A percentile compares a stretch with the other conserved stretches of the same genome.
phyloP scores from a whole-genome alignment of 306 rosid genomes.

The Fragaria nilgerrensis region DNA sequence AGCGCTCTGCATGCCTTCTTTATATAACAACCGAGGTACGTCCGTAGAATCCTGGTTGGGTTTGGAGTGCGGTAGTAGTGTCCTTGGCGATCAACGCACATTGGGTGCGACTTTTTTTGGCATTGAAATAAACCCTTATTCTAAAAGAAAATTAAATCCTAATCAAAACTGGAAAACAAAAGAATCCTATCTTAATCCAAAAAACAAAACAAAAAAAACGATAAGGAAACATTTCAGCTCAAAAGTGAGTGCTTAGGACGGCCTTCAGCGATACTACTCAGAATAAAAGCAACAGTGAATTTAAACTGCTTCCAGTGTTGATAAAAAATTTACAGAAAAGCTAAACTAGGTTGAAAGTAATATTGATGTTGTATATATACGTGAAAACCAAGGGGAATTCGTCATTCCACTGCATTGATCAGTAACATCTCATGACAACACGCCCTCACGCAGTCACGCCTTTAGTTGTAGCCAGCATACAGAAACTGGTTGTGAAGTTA shows the following conservation, averaged over 20 bases:
- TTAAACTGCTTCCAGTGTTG: background rate
- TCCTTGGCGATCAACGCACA: too few relatives aligned
- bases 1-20: too few relatives aligned
- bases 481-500: background rate
- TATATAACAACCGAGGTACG: too few relatives aligned
- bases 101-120: too few relatives aligned
- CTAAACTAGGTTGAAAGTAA: background rate
- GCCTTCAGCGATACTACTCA: background rate
- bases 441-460: too few relatives aligned
- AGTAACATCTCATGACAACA: too few relatives aligned
- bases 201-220: background rate
- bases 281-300: background rate
- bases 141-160: too few relatives aligned
- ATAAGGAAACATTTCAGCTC: background rate
- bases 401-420: too few relatives aligned
- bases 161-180: too few relatives aligned
- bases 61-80: too few relatives aligned
- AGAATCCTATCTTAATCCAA: background rate
- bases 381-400: background rate
- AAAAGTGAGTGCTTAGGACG: background rate
- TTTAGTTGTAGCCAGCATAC: background rate
- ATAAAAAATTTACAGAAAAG: background rate
- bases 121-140: too few relatives aligned
- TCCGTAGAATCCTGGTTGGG: too few relatives aligned
- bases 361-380: background rate